Evolutionary conservation across 129 eudicot genomes (phyloP).

Genomic region (Pseudognaphalium luteoalbum): DNA sequence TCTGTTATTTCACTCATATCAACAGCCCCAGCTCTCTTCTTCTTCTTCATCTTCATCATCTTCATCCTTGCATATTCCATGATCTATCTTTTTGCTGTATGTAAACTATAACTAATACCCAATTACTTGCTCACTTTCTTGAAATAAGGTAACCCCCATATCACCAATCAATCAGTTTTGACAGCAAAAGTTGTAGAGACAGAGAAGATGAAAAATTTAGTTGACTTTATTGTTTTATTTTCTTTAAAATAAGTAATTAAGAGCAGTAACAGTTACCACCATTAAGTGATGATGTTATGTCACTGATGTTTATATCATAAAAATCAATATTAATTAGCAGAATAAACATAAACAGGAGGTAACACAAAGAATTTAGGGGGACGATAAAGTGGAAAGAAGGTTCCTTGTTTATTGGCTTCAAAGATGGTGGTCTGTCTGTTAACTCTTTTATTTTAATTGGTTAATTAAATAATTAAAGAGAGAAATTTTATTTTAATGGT

Average conservation of each 20-base stretch:
- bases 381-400: background rate
- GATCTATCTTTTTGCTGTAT: background rate
- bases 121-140: background rate
- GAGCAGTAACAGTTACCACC: background rate
- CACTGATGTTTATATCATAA: background rate
- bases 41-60: background rate
- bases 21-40: background rate
- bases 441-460: background rate
- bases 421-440: background rate
- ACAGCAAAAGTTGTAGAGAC: background rate
- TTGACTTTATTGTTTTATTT: background rate
- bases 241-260: background rate
- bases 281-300: background rate
- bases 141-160: background rate
- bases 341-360: background rate
- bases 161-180: background rate
- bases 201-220: background rate
- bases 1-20: conserved; percentile 43
- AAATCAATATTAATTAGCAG: background rate
- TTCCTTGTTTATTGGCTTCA: background rate
- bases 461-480: no score
- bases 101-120: background rate
- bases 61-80: background rate
- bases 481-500: no score
- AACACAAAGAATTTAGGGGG: background rate